These are phyloP conservation scores for Cryptococcus sp. DNA, from an alignment of 1,284 basidiomycete genomes.

Conservation along the genomic window DNA sequence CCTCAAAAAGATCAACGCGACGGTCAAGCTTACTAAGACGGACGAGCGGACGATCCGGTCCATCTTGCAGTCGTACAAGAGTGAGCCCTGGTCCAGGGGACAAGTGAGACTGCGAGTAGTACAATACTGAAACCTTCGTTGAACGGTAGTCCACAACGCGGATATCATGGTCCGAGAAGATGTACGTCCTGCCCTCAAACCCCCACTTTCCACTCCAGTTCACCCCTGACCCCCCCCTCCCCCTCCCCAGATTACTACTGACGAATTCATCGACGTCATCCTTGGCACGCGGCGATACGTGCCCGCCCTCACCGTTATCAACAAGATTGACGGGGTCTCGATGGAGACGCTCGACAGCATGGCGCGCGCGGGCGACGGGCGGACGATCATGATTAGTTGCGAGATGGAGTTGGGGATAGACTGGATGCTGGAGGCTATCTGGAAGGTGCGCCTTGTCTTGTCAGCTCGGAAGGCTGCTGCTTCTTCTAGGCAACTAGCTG, in stretches of 20 bases:
- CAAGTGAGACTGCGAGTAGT: not conserved
- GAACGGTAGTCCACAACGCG: conserved; percentile 70
- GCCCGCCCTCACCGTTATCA: conserved; percentile 88
- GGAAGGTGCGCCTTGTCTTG: conserved; percentile 56
- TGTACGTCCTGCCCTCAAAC: conserved; percentile 54
- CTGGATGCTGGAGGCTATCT: conserved; percentile 82
- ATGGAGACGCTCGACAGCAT: conserved; percentile 85
- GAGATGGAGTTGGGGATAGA: conserved; percentile 86
- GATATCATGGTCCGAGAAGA: conserved; percentile 97
- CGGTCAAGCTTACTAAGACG: conserved; percentile 89
- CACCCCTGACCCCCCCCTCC: conserved; percentile 1
- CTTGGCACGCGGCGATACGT: conserved; percentile 94
- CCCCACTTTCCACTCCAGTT: not conserved
- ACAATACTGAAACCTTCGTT: not conserved
- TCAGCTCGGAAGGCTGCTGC: not conserved
- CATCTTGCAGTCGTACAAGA: conserved; percentile 77
- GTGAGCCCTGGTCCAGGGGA: conserved; percentile 26
- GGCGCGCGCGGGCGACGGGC: conserved; percentile 70
- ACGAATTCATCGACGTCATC: conserved; percentile 96
- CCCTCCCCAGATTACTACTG: conserved; percentile 88
- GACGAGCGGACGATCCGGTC: conserved; percentile 92
- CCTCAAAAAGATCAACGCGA: conserved; percentile 67
- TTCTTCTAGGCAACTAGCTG: not conserved
- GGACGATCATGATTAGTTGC: conserved; percentile 86
- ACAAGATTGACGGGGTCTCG: conserved; percentile 86